Evolutionary conservation across 331 rosid genomes (phyloP).

Genomic region (Acacia concinna): DNA sequence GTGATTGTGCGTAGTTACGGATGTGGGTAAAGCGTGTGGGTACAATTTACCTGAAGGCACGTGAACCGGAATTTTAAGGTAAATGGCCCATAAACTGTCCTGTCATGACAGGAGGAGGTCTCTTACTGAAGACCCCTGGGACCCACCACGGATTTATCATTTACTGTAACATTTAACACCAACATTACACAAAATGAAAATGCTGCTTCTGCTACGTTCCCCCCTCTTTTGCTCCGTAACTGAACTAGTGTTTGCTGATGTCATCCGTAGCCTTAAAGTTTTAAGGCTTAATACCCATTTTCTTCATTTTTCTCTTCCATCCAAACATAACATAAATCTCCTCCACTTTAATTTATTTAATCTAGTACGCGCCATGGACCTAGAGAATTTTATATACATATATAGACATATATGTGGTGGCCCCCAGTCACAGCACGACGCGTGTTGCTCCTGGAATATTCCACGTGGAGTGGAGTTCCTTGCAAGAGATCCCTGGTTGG

Average conservation of each 20-base stretch:
- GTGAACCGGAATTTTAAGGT: neutral
- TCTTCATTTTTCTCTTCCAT: no score
- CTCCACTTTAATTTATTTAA: neutral
- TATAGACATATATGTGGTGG: no score
- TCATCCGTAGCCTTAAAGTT: no score
- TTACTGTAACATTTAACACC: neutral
- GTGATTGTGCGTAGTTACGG: neutral
- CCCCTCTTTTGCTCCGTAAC: neutral
- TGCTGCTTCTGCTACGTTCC: neutral
- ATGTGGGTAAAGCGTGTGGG: neutral
- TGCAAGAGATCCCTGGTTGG: constrained; percentile 36
- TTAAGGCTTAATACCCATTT: no score
- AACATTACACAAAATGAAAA: neutral
- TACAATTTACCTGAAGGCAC: neutral
- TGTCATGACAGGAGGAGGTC: neutral
- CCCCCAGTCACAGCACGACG: constrained; percentile 33
- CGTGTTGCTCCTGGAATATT: neutral
- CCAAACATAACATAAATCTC: no score
- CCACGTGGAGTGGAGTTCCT: constrained; percentile 45
- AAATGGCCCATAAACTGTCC: constrained; percentile 7
- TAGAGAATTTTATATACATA: no score
- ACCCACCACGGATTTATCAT: neutral
- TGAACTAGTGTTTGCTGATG: neutral
- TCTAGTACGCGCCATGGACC: neutral
- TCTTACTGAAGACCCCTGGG: neutral